Percentiles rank a stretch among this genome's conserved stretches.
Evolutionary conservation across 2,329 filamentous ascomycete genomes (phyloP).

Genomic region (Colletotrichum viniferum): DNA sequence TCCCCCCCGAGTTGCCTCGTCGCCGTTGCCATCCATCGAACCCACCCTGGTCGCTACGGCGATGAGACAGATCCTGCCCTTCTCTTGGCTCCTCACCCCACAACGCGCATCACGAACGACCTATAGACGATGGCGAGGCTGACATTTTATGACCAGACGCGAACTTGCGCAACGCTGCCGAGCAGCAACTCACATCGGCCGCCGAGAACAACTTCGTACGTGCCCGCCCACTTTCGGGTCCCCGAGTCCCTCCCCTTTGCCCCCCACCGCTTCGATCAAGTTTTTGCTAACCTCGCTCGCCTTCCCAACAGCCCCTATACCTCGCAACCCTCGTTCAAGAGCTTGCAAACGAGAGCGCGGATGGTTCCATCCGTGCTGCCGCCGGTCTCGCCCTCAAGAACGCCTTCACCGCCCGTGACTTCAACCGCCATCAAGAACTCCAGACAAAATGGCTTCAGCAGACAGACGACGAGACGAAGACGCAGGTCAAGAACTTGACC

Average conservation of each 20-base stretch:
- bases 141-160: slow-evolving; percentile 68
- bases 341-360: slow-evolving; percentile 86
- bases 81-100: slow-evolving; percentile 10
- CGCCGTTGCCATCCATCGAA: background rate
- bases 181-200: slow-evolving; percentile 91
- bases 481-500: slow-evolving; percentile 86
- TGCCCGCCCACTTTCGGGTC: slow-evolving; percentile 27
- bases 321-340: slow-evolving; percentile 91
- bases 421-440: slow-evolving; percentile 82
- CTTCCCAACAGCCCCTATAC: slow-evolving; percentile 75
- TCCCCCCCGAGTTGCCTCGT: background rate
- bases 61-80: background rate
- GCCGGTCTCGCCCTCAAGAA: slow-evolving; percentile 98
- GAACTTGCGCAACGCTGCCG: slow-evolving; percentile 84
- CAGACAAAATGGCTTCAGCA: slow-evolving; percentile 92
- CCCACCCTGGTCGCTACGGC: background rate
- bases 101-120: slow-evolving; percentile 1
- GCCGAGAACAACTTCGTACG: slow-evolving; percentile 94
- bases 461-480: slow-evolving; percentile 82
- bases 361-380: slow-evolving; percentile 86
- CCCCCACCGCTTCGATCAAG: slow-evolving; percentile 3
- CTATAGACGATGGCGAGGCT: slow-evolving; percentile 20
- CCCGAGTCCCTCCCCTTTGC: slow-evolving; percentile 13
- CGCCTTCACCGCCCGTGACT: slow-evolving; percentile 94
- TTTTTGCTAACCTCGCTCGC: slow-evolving; percentile 28